These are phyloP conservation scores for Pogostemon cablin DNA, from an alignment of 257 asterid genomes.

Conservation along the genomic window DNA sequence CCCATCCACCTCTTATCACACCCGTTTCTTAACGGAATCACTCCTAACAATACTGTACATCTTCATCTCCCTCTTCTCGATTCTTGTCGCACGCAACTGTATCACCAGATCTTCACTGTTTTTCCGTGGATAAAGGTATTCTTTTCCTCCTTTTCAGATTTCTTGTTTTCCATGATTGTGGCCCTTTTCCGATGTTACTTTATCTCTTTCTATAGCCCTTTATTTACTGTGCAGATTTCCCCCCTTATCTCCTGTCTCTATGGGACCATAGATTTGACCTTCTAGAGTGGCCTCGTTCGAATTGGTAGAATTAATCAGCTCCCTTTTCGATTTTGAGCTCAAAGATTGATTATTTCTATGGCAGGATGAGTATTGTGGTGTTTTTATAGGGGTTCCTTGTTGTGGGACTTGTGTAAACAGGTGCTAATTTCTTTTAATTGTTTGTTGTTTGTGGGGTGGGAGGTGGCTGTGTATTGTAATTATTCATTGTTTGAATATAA, in stretches of 20 bases:
- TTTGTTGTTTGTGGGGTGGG: slow-evolving; percentile 17
- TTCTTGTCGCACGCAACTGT: slow-evolving; percentile 34
- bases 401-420: slow-evolving; percentile 27
- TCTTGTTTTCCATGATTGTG: not conserved
- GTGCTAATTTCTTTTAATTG: not conserved
- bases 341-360: slow-evolving; percentile 18
- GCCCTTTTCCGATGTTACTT: not conserved
- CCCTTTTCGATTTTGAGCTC: slow-evolving; percentile 26
- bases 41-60: not conserved
- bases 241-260: slow-evolving; percentile 4
- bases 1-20: slow-evolving; percentile 25
- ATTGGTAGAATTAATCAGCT: slow-evolving; percentile 22
- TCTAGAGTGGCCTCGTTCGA: not conserved
- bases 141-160: not conserved
- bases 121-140: slow-evolving; percentile 37
- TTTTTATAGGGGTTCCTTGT: slow-evolving; percentile 32
- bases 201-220: not conserved
- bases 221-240: slow-evolving; percentile 22
- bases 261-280: slow-evolving; percentile 30
- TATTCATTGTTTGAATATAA: slow-evolving; percentile 20
- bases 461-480: slow-evolving; percentile 26
- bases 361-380: slow-evolving; percentile 28
- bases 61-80: slow-evolving; percentile 6
- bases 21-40: slow-evolving; percentile 42
- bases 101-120: slow-evolving; percentile 43